Evolutionary conservation across 495 filamentous ascomycete species (phyloP), one percentile per base, ranked within the genome.

Genomic region (Hyaloscypha bicolor): DNA sequence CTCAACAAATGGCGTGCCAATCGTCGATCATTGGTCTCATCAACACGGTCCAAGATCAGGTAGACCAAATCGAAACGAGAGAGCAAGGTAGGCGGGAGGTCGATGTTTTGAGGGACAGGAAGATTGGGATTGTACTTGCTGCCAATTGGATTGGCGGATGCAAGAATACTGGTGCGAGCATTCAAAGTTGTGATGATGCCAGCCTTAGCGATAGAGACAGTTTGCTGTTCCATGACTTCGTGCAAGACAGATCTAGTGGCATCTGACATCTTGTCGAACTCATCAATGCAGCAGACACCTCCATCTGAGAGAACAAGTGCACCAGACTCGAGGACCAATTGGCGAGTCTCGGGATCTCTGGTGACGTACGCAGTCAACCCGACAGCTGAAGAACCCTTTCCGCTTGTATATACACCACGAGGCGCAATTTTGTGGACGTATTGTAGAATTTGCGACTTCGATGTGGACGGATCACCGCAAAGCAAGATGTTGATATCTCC

Each of bases 181-280:
- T 99, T 99, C 67, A 99, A 82, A 1, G 95, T 98, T 3, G 95
- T 99, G 79, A 99, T 99, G 79, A 99, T 99, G 72, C 95, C 95
- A 1, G 95, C 95, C 82, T 99, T 99, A 66, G 95, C 95, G 66
- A 99, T 96, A 1, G 96, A 98, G 14, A 99, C 94, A 1, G 95
- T 99, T 81, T 99, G 95, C 78, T 99, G 95, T 75, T 99, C 95
- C 95, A 99, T 99, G 21, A 99, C 95, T 87, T 99, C 95, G 83
- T 99, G 95, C 39, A 99, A 84, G 11, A 98, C 95, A 4, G 94
- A 97, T 39, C 95, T 89, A 0, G 96, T 98, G 30, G 93, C 87
- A 63, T 99, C 95, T 62, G 90, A 93, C 95, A 99, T 99, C 78
- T 99, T 99, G 82, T 99, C 95, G 71, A 99, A 99, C 77, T 99